These are phyloP conservation scores for Tanacetum coccineum DNA, from an alignment of 129 eudicot species.

Conservation along the genomic window DNA sequence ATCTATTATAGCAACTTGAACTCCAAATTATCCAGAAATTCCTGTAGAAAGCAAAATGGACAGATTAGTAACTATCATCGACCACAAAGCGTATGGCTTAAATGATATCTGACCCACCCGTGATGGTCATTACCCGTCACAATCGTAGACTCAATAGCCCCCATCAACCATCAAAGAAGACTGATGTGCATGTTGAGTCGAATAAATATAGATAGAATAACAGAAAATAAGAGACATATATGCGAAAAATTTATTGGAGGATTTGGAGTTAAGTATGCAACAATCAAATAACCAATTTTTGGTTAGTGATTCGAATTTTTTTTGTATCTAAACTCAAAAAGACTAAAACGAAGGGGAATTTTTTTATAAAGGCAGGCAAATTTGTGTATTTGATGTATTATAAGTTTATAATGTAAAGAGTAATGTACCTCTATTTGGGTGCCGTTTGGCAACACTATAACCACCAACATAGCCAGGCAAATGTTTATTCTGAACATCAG, in stretches of 20 bases:
- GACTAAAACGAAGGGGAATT: no score
- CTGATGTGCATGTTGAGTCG: neutral
- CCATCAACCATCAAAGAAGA: constrained; percentile 4
- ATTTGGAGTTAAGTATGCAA: no score
- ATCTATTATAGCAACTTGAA: constrained; percentile 27
- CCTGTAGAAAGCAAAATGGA: constrained; percentile 31
- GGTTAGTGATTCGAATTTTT: no score
- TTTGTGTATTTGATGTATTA: neutral
- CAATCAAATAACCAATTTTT: no score
- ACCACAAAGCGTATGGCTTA: neutral
- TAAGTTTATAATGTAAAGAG: neutral
- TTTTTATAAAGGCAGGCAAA: neutral
- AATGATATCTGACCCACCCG: constrained; percentile 11
- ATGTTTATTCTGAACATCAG: constrained; percentile 38
- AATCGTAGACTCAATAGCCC: neutral
- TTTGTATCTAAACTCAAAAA: no score
- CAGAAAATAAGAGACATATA: neutral
- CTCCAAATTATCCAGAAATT: constrained; percentile 38
- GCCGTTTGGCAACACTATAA: constrained; percentile 45
- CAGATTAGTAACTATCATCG: neutral
- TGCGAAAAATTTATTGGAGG: no score
- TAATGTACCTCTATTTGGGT: constrained; percentile 50
- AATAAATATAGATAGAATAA: neutral
- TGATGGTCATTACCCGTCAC: neutral
- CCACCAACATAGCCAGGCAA: constrained; percentile 61